A percentile compares a stretch with the other conserved stretches of the same genome.
phyloP scores from a whole-genome alignment of 73 alveolate species.

The Loxodes magnus region DNA sequence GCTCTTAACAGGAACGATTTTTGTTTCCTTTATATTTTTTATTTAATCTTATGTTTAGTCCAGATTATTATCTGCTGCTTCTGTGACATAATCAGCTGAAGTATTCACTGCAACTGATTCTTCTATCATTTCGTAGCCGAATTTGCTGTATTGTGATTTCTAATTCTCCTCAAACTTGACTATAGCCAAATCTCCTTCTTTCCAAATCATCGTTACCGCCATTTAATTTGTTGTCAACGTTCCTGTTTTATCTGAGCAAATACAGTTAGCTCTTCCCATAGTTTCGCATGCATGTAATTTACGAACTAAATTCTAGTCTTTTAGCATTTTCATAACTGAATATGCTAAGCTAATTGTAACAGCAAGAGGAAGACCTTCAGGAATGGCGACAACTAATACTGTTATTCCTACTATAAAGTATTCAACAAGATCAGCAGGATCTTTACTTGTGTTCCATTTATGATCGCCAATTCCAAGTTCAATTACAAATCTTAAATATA shows the following conservation, averaged over 20 bases:
- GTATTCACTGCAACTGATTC: background rate
- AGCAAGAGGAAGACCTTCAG: conserved; percentile 88
- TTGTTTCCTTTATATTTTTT: background rate
- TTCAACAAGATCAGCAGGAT: conserved; percentile 39
- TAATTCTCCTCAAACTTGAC: background rate
- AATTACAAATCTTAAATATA: background rate
- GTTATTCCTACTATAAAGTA: conserved; percentile 57
- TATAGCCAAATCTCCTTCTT: background rate
- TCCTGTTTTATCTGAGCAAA: conserved; percentile 92
- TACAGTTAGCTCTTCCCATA: conserved; percentile 82
- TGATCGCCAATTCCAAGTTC: conserved; percentile 23
- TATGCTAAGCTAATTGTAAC: conserved; percentile 69
- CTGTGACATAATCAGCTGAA: background rate
- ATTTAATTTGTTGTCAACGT: conserved; percentile 61
- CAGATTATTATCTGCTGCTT: background rate
- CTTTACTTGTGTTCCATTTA: conserved; percentile 20
- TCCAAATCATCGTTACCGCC: conserved; percentile 21
- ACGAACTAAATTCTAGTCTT: conserved; percentile 58
- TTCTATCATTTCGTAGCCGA: background rate
- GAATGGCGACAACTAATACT: conserved; percentile 76
- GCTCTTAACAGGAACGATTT: background rate
- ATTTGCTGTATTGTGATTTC: background rate
- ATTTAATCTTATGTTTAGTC: background rate
- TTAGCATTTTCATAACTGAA: conserved; percentile 72
- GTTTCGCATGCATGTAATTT: conserved; percentile 82